These are phyloP conservation scores for Hypoxylon trugodes DNA, from an alignment of 495 filamentous ascomycete species.

Conservation along the genomic window DNA sequence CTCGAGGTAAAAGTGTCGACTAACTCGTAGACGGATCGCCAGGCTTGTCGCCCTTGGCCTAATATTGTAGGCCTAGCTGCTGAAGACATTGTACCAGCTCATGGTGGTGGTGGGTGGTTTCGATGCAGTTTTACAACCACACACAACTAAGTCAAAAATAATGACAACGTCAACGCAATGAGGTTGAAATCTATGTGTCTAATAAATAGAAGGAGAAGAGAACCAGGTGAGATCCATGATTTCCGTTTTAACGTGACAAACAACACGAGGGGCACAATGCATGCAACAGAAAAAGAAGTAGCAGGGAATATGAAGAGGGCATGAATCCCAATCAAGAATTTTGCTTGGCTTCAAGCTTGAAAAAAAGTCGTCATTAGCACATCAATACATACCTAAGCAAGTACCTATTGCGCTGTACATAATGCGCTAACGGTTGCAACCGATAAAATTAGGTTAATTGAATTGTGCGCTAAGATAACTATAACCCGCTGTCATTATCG, in stretches of 20 bases:
- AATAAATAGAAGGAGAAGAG: slow-evolving; percentile 2
- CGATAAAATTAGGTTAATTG: slow-evolving; percentile 12
- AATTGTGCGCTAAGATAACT: slow-evolving; percentile 24
- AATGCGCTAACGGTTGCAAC: slow-evolving; percentile 11
- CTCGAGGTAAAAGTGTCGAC: slow-evolving; percentile 45
- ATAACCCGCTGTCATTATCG: no score
- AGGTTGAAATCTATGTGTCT: slow-evolving; percentile 18
- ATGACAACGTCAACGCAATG: background rate
- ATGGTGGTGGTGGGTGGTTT: slow-evolving; percentile 38
- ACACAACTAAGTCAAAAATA: background rate
- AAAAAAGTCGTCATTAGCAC: slow-evolving; percentile 39
- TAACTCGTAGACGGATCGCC: slow-evolving; percentile 55
- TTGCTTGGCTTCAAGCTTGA: slow-evolving; percentile 19
- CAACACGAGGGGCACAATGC: slow-evolving; percentile 13
- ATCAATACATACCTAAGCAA: slow-evolving; percentile 32
- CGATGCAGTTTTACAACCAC: background rate
- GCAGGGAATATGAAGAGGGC: background rate
- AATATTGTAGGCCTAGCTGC: slow-evolving; percentile 53
- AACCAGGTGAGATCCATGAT: slow-evolving; percentile 3
- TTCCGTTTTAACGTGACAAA: slow-evolving; percentile 16
- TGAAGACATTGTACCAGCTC: slow-evolving; percentile 54
- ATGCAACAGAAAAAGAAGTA: slow-evolving; percentile 6
- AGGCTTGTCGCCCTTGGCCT: slow-evolving; percentile 56
- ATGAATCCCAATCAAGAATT: slow-evolving; percentile 26
- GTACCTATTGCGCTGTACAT: slow-evolving; percentile 14